Evolutionary conservation across 208 protist species (phyloP).

Genomic region (Trypanosoma boissoni): DNA sequence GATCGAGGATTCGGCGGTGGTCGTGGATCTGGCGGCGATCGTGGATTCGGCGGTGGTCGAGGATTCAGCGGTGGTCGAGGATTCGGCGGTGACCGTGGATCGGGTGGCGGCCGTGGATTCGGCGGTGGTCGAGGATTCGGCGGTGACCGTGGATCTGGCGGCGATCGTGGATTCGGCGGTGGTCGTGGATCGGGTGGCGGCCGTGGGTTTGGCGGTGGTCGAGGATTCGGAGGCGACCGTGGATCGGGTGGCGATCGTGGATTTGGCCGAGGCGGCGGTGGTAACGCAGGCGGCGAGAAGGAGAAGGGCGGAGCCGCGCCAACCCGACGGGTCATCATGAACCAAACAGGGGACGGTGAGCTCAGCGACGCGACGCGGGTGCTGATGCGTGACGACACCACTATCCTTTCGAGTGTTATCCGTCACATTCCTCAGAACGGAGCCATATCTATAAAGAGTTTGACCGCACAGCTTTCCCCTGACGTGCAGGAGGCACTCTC

Average conservation of each 20-base stretch:
- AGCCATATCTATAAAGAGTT: slow-evolving; percentile 65
- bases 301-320: not conserved
- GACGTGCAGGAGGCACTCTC: slow-evolving; percentile 77
- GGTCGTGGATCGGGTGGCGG: slow-evolving; percentile 7
- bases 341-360: slow-evolving; percentile 52
- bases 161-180: too few species aligned
- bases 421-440: slow-evolving; percentile 51
- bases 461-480: slow-evolving; percentile 40
- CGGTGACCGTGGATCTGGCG: too few species aligned
- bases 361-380: slow-evolving; percentile 48
- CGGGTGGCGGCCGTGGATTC: too few species aligned
- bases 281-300: not conserved
- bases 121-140: too few species aligned
- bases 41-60: too few species aligned
- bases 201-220: slow-evolving; percentile 15
- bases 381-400: slow-evolving; percentile 68
- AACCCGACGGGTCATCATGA: slow-evolving; percentile 20
- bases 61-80: too few species aligned
- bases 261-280: not conserved
- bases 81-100: too few species aligned
- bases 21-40: too few species aligned
- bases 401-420: slow-evolving; percentile 51
- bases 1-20: too few species aligned
- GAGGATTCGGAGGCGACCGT: not conserved
- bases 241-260: slow-evolving; percentile 1